phyloP scores from a whole-genome alignment of 2,329 filamentous ascomycete genomes.

The Fusarium burgessii region DNA sequence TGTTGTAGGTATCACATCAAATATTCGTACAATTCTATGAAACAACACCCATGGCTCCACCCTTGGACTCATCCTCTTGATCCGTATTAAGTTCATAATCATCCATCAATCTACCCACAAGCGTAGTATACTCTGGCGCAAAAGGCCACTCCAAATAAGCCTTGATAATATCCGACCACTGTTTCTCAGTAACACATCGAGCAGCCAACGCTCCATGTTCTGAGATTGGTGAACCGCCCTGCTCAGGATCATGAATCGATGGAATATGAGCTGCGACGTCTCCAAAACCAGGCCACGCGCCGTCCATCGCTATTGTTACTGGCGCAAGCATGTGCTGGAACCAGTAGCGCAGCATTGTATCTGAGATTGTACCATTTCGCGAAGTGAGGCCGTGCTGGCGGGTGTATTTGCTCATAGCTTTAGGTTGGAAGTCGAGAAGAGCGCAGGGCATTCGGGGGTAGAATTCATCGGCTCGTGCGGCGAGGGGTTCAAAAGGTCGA shows the following conservation, averaged over 20 bases:
- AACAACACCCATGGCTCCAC: slow-evolving; percentile 21
- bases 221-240: slow-evolving; percentile 59
- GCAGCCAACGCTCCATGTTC: slow-evolving; percentile 58
- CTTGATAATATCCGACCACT: slow-evolving; percentile 69
- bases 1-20: not conserved
- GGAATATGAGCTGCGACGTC: slow-evolving; percentile 63
- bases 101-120: slow-evolving; percentile 59
- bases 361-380: slow-evolving; percentile 63
- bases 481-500: slow-evolving; percentile 77
- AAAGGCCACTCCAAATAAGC: slow-evolving; percentile 77
- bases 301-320: slow-evolving; percentile 60
- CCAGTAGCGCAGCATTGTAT: slow-evolving; percentile 59
- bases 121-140: slow-evolving; percentile 60
- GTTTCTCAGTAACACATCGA: slow-evolving; percentile 63
- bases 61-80: slow-evolving; percentile 45
- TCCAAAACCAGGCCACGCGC: slow-evolving; percentile 69
- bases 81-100: slow-evolving; percentile 37
- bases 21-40: not conserved
- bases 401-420: slow-evolving; percentile 61
- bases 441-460: slow-evolving; percentile 69
- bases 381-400: slow-evolving; percentile 58
- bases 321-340: slow-evolving; percentile 60
- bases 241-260: slow-evolving; percentile 60
- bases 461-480: slow-evolving; percentile 69
- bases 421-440: slow-evolving; percentile 77